Base-by-base conservation (phyloP, 1,284 basidiomycete genomes). In the Rhodotorula sp. region DNA sequence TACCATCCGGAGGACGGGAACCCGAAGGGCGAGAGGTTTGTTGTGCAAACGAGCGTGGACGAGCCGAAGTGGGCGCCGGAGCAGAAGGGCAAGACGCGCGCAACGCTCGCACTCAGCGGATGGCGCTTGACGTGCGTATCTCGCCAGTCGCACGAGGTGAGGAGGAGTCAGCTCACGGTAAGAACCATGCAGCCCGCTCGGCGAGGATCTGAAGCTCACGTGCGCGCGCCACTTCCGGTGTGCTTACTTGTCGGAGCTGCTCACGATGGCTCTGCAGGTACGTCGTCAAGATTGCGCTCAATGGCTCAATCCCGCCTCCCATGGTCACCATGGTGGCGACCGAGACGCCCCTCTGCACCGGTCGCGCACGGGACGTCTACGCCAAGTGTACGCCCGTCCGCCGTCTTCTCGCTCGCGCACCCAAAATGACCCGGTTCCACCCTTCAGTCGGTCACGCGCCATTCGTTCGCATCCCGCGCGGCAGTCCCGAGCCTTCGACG, bases 221-320 rank as follows among this genome's bases (percentile, higher is more conserved):
- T 68, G n/a, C 34, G 66, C 7, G 7, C 13, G 16, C 46, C 14
- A 7, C 45, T 48, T 19, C 19, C 44, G 10, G 8, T 5, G 13
- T 19, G 2, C 25, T 34, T 10, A 16, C 48, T 23, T 1, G 8
- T 12, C 27, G 4, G 53, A 7, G 3, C 17, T 50, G 17, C 56
- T 21, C 57, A 16, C n/a, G 0, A 0, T 8, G 14, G 0, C 10
- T 14, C 34, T 12, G 13, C 57, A 68, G 66, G 27, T 72, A 74
- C 66, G 59, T 74, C 45, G 73, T 74, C 67, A 72, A 70, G 45
- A 68, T 72, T 44, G 54, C 64, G 19, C 57, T 74, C 21, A 74
- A 74, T 44, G 73, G 73, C 4, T 58, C 61, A 8, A 70, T 74
- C 7, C 73, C 73, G 2, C 46, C 48, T 7, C 62, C 71, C 7